Conservation (phyloP, 495 filamentous ascomycete species). For the Endocarpon pusillum region DNA sequence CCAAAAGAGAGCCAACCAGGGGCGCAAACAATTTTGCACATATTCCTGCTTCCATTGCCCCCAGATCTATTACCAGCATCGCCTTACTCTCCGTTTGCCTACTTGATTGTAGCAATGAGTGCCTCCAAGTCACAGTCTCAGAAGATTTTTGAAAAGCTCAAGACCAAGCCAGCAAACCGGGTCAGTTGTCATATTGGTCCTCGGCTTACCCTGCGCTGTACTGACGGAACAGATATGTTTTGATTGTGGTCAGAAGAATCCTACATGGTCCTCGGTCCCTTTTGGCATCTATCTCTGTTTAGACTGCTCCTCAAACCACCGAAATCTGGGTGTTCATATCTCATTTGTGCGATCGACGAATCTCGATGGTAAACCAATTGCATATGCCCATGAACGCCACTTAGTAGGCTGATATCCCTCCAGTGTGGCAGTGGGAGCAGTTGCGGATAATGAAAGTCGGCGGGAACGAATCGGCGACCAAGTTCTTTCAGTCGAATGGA, state of each 20-base stretch:
- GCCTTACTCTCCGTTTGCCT: too few relatives aligned
- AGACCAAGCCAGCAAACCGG: constrained; percentile 85
- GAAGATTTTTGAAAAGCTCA: constrained; percentile 96
- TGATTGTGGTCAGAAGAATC: constrained; percentile 91
- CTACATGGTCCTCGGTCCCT: constrained; percentile 94
- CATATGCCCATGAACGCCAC: not conserved
- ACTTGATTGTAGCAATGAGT: constrained; percentile 38
- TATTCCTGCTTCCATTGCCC: too few relatives aligned
- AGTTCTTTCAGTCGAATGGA: constrained; percentile 91
- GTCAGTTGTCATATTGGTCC: constrained; percentile 31
- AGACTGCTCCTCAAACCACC: constrained; percentile 86
- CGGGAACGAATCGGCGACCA: constrained; percentile 94
- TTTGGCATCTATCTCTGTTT: constrained; percentile 97
- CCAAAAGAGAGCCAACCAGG: too few relatives aligned
- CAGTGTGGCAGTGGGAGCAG: constrained; percentile 99
- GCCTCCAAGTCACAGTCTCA: constrained; percentile 90
- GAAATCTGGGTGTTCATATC: constrained; percentile 84
- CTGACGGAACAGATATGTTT: constrained; percentile 63
- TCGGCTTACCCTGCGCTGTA: constrained; percentile 5
- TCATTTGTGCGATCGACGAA: constrained; percentile 97
- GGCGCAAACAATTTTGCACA: too few relatives aligned
- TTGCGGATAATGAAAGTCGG: constrained; percentile 96
- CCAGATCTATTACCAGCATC: too few relatives aligned
- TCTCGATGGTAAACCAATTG: constrained; percentile 70
- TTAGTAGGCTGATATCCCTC: constrained; percentile 10